Conservation (phyloP, 352 stramenopile species). For the Phytophthora uliginosa region DNA sequence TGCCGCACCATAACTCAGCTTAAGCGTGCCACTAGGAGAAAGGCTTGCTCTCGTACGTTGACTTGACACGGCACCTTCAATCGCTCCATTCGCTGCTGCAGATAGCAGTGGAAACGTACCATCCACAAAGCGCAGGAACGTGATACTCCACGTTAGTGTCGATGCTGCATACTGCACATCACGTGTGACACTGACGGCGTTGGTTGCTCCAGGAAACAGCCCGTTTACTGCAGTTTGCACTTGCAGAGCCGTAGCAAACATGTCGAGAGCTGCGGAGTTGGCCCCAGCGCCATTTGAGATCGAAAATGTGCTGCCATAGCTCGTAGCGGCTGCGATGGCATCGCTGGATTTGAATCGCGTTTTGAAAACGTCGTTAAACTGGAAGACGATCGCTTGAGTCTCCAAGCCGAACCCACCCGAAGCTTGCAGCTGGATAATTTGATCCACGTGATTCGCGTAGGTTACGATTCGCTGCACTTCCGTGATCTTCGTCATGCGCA, state of each 20-base stretch:
- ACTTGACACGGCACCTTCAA: slow-evolving; percentile 52
- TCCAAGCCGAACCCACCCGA: slow-evolving; percentile 59
- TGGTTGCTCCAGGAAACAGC: slow-evolving; percentile 35
- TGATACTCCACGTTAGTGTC: slow-evolving; percentile 61
- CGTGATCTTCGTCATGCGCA: slow-evolving; percentile 59
- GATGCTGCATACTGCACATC: slow-evolving; percentile 44
- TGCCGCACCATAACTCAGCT: slow-evolving; percentile 56
- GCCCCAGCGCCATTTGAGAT: slow-evolving; percentile 32
- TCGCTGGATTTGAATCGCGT: slow-evolving; percentile 43
- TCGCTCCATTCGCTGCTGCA: slow-evolving; percentile 33
- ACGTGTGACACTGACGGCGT: slow-evolving; percentile 43
- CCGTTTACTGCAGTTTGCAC: slow-evolving; percentile 57
- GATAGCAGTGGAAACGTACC: slow-evolving; percentile 52
- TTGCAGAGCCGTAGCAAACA: slow-evolving; percentile 55
- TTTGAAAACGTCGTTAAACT: slow-evolving; percentile 66
- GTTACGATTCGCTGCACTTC: slow-evolving; percentile 78
- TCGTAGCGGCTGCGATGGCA: slow-evolving; percentile 39
- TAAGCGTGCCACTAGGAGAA: slow-evolving; percentile 46
- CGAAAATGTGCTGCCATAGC: slow-evolving; percentile 57
- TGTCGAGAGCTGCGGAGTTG: slow-evolving; percentile 44
- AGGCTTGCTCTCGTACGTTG: slow-evolving; percentile 20
- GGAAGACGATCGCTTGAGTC: slow-evolving; percentile 56
- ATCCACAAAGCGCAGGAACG: slow-evolving; percentile 58
- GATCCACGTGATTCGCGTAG: slow-evolving; percentile 66
- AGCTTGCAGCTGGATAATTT: slow-evolving; percentile 52